These are phyloP conservation scores for Myriosclerotinia curreyana DNA, from an alignment of 2,329 filamentous ascomycete species.

Conservation along the genomic window DNA sequence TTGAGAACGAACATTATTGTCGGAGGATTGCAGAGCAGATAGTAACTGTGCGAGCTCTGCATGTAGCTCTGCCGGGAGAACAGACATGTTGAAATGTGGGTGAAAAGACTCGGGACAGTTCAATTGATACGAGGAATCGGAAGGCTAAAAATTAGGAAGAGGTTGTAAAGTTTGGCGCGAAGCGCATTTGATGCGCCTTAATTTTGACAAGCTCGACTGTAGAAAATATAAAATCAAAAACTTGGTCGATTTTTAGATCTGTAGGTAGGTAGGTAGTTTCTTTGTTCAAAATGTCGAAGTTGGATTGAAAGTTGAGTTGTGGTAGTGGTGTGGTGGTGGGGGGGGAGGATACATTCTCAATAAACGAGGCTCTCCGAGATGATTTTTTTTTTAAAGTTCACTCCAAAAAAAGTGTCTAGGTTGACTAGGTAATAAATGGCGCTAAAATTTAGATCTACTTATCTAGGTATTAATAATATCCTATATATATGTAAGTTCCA, in stretches of 20 bases:
- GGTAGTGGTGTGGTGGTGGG: too few relatives aligned
- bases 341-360: not conserved
- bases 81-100: slow-evolving; percentile 60
- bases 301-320: slow-evolving; percentile 10
- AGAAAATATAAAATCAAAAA: slow-evolving; percentile 8
- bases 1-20: slow-evolving; percentile 80
- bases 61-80: slow-evolving; percentile 81
- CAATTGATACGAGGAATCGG: slow-evolving; percentile 13
- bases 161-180: not conserved
- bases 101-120: not conserved
- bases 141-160: slow-evolving; percentile 14
- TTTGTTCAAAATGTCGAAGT: slow-evolving; percentile 9
- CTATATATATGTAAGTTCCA: too few relatives aligned
- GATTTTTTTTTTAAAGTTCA: slow-evolving; percentile 6
- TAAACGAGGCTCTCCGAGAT: too few relatives aligned
- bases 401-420: too few relatives aligned
- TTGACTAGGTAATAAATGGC: too few relatives aligned
- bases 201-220: not conserved
- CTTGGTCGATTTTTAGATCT: not conserved
- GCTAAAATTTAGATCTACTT: not conserved
- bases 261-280: not conserved
- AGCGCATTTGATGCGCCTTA: slow-evolving; percentile 21
- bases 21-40: slow-evolving; percentile 81
- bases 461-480: too few relatives aligned
- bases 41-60: slow-evolving; percentile 82